Conservation (phyloP, 495 filamentous ascomycete genomes). For the Aspergillus cavernicola region DNA sequence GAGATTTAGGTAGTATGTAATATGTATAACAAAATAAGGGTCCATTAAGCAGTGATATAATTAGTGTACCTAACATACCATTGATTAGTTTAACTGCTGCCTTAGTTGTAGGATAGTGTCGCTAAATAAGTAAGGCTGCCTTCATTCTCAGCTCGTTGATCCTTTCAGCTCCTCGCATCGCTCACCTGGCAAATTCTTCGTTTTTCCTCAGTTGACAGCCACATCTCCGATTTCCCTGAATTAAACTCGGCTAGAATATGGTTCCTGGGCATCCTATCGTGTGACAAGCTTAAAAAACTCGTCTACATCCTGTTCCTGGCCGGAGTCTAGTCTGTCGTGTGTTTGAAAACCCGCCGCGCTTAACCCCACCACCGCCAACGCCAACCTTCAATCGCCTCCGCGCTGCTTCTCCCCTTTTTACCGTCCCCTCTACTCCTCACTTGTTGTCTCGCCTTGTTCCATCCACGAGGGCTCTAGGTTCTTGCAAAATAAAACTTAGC, state of each 20-base stretch:
- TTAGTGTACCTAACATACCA: background rate
- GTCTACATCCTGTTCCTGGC: background rate
- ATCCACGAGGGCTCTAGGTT: slow-evolving; percentile 13
- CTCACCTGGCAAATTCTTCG: background rate
- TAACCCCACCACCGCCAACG: slow-evolving; percentile 18
- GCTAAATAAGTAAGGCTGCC: slow-evolving; percentile 1
- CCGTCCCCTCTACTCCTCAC: slow-evolving; percentile 9
- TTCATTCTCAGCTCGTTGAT: slow-evolving; percentile 6
- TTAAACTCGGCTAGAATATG: slow-evolving; percentile 3
- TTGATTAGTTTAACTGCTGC: background rate
- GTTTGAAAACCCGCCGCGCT: slow-evolving; percentile 22
- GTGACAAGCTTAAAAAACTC: background rate
- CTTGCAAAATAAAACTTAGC: slow-evolving; percentile 12
- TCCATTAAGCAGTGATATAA: background rate
- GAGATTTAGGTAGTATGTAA: no score
- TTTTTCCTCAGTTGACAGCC: slow-evolving; percentile 1
- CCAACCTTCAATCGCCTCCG: slow-evolving; percentile 11
- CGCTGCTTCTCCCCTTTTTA: slow-evolving; percentile 10
- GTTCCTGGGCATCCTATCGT: background rate
- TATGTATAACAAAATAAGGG: background rate
- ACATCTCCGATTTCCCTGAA: background rate
- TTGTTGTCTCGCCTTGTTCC: slow-evolving; percentile 2
- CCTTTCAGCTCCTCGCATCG: background rate
- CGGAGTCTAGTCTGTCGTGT: slow-evolving; percentile 4
- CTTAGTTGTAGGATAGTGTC: background rate